phyloP scores from a whole-genome alignment of 2,329 filamentous ascomycete genomes.

The Fusarium sp. region DNA sequence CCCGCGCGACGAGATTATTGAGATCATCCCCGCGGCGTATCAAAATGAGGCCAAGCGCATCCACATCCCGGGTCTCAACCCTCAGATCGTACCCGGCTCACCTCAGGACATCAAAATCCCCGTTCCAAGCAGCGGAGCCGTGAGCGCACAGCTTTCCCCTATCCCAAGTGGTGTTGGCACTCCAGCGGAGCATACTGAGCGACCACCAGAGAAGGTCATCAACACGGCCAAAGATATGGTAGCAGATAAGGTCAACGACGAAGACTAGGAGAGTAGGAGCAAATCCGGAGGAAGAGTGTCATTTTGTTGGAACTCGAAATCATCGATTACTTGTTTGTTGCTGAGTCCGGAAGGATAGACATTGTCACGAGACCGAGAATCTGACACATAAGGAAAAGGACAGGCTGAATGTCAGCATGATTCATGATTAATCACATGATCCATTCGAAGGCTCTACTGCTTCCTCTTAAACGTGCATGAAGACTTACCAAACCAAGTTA shows the following conservation, averaged over 20 bases:
- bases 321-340: not conserved
- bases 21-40: constrained; percentile 97
- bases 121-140: constrained; percentile 62
- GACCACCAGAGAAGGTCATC: constrained; percentile 61
- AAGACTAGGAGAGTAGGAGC: constrained; percentile 54
- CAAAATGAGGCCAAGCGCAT: constrained; percentile 96
- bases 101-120: constrained; percentile 86
- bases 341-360: not conserved
- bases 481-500: constrained; percentile 30
- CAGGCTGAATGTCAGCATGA: constrained; percentile 35
- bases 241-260: constrained; percentile 64
- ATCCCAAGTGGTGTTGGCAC: constrained; percentile 61
- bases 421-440: constrained; percentile 37
- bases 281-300: not conserved
- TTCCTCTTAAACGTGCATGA: constrained; percentile 22
- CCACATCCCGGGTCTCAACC: constrained; percentile 77
- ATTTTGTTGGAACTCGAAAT: constrained; percentile 1
- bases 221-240: constrained; percentile 63
- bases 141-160: constrained; percentile 58
- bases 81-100: constrained; percentile 77
- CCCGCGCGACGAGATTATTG: constrained; percentile 96
- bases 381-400: constrained; percentile 14
- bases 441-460: constrained; percentile 5
- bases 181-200: constrained; percentile 58
- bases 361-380: not conserved